Evolutionary conservation across 495 filamentous ascomycete genomes (phyloP).

Genomic region (Penicillium paxilli): DNA sequence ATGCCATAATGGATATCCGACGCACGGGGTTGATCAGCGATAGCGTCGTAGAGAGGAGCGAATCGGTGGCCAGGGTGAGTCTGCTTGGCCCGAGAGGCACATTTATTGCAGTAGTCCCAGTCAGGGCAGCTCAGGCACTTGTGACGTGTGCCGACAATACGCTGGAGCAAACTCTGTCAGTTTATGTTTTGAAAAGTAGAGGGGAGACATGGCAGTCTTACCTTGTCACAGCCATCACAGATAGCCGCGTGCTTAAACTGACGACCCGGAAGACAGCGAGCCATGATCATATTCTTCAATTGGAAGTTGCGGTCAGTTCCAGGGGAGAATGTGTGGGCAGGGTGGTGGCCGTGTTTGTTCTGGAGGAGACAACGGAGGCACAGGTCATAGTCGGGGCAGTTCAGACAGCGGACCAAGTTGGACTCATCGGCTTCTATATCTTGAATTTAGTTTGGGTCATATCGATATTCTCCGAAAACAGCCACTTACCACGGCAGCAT

Average conservation of each 20-base stretch:
- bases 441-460: not conserved
- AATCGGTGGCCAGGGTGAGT: constrained; percentile 88
- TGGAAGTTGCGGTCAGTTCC: constrained; percentile 37
- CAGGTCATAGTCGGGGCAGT: constrained; percentile 89
- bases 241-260: constrained; percentile 80
- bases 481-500: constrained; percentile 71
- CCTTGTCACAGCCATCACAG: constrained; percentile 94
- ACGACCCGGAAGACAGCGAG: constrained; percentile 77
- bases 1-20: constrained; percentile 73
- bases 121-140: constrained; percentile 98
- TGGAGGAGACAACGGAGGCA: constrained; percentile 77
- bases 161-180: too few relatives aligned
- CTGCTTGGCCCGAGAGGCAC: constrained; percentile 61
- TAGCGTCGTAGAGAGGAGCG: constrained; percentile 79
- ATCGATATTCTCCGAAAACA: not conserved
- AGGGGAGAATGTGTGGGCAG: constrained; percentile 72
- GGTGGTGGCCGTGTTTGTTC: constrained; percentile 88
- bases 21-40: constrained; percentile 54
- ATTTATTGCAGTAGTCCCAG: constrained; percentile 92
- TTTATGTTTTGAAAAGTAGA: not conserved
- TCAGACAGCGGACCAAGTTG: constrained; percentile 80
- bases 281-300: constrained; percentile 45
- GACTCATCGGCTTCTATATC: constrained; percentile 65
- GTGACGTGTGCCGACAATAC: constrained; percentile 86
- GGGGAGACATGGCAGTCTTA: constrained; percentile 20